Conservation (phyloP, 1,284 basidiomycete species). For the Cutaneotrichosporon mucoides region DNA sequence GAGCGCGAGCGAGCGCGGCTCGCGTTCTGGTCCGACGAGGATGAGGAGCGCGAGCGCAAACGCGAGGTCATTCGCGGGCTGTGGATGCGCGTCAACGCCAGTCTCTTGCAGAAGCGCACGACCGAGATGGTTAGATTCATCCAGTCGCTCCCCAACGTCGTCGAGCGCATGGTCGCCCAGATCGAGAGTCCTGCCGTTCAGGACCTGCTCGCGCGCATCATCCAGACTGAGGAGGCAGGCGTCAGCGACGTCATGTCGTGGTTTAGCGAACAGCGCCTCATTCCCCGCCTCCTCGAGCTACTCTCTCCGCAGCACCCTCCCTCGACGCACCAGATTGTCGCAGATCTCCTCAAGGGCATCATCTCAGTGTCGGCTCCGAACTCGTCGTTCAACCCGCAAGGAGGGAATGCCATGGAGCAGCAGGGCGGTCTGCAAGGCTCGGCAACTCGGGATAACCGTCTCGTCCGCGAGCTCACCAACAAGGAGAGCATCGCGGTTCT, state of each 20-base stretch:
- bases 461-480: constrained; percentile 84
- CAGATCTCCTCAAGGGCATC: constrained; percentile 90
- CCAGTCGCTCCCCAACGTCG: constrained; percentile 71
- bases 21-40: constrained; percentile 33
- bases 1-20: constrained; percentile 42
- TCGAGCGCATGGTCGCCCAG: constrained; percentile 78
- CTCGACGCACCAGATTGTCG: constrained; percentile 79
- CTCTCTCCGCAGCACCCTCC: constrained; percentile 73
- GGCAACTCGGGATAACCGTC: constrained; percentile 59
- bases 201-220: constrained; percentile 85
- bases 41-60: constrained; percentile 50
- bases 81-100: constrained; percentile 78
- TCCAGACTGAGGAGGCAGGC: constrained; percentile 87
- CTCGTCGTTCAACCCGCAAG: constrained; percentile 55
- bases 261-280: constrained; percentile 80
- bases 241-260: constrained; percentile 84
- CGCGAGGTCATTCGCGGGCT: constrained; percentile 53
- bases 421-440: constrained; percentile 44
- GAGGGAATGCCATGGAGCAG: constrained; percentile 58
- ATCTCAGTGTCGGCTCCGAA: constrained; percentile 85
- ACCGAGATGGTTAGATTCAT: constrained; percentile 93
- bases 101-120: constrained; percentile 81
- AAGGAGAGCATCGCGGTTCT: constrained; percentile 69
- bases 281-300: constrained; percentile 73
- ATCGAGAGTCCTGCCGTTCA: constrained; percentile 88